phyloP scores from a whole-genome alignment of 495 filamentous ascomycete species.

The Podospora anserina region DNA sequence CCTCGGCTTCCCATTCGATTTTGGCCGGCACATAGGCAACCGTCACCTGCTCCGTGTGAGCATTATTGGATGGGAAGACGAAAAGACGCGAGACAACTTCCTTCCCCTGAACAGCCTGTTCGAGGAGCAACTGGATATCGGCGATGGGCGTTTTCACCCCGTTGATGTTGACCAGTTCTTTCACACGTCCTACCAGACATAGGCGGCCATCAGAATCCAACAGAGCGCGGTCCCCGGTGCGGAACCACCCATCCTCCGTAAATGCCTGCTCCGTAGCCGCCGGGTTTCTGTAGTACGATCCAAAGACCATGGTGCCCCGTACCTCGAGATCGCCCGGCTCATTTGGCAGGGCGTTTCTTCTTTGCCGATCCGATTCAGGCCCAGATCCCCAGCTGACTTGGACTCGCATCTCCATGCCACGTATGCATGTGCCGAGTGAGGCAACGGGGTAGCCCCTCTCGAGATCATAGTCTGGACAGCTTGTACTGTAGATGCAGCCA shows the following conservation, averaged over 20 bases:
- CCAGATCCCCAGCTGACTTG: slow-evolving; percentile 24
- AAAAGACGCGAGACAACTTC: slow-evolving; percentile 15
- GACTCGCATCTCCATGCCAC: slow-evolving; percentile 44
- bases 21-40: no score
- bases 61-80: no score
- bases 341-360: neutral
- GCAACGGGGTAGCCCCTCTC: slow-evolving; percentile 23
- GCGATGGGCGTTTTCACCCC: slow-evolving; percentile 46
- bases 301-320: slow-evolving; percentile 50
- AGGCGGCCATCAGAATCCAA: slow-evolving; percentile 51
- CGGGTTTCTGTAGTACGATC: slow-evolving; percentile 58
- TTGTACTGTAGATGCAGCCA: slow-evolving; percentile 42
- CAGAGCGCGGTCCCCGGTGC: slow-evolving; percentile 59
- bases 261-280: slow-evolving; percentile 52
- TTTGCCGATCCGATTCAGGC: neutral
- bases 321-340: slow-evolving; percentile 29
- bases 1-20: no score
- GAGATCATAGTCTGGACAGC: slow-evolving; percentile 30
- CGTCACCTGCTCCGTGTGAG: no score
- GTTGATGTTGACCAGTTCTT: slow-evolving; percentile 60
- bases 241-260: slow-evolving; percentile 63
- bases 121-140: slow-evolving; percentile 45
- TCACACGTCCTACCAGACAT: slow-evolving; percentile 53
- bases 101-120: slow-evolving; percentile 37
- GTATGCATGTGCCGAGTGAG: slow-evolving; percentile 38